Evolutionary conservation across 177 flowering plant species (phyloP), one percentile per base, ranked within the genome.

Genomic region (Vitis hybrid): DNA sequence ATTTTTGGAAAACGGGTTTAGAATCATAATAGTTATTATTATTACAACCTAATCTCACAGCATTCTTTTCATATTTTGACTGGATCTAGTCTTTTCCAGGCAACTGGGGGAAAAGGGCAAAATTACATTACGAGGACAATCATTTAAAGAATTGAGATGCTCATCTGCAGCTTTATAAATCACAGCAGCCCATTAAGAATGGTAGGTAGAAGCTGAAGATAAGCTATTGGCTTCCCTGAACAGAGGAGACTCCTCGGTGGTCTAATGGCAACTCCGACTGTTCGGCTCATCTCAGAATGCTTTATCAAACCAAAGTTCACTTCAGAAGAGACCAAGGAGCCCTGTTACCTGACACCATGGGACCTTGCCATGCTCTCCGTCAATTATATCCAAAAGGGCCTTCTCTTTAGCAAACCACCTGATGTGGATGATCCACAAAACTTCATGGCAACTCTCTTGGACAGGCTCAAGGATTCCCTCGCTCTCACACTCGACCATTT

Each of bases 311-410:
- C 85, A 11, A 18, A 63, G 2, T 17, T 27, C 52, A 40, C 4
- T 7, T 0, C 59, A 18, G 68, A 68, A 67, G 80, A 77, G 12
- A 40, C 79, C 1, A 72, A 72, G 13, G 66, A 73, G 58, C 80
- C 77, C 6, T 40, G 32, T 21, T 50, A 82, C 50, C 58, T 87
- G 62, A 27, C 82, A 8, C 82, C 85, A 65, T 85, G 86, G 85
- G 89, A 87, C 32, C 70, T 82, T 1, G 56, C 62, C n/a, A 68
- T 84, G 81, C 78, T 87, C 40, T 76, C 82, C 6, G 79, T 46
- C 0, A 82, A 77, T 11, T 82, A 84, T 66, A 86, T 84, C 70
- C 91, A 86, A 54, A 86, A 85, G 60, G 91, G 93, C 11, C 84
- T 87, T 15, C 83, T 87, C 60, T 87, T 80, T 62, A 13, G 24